Evolutionary conservation across 2,329 filamentous ascomycete species (phyloP).

Genomic region (Aureobasidium melanogenum): DNA sequence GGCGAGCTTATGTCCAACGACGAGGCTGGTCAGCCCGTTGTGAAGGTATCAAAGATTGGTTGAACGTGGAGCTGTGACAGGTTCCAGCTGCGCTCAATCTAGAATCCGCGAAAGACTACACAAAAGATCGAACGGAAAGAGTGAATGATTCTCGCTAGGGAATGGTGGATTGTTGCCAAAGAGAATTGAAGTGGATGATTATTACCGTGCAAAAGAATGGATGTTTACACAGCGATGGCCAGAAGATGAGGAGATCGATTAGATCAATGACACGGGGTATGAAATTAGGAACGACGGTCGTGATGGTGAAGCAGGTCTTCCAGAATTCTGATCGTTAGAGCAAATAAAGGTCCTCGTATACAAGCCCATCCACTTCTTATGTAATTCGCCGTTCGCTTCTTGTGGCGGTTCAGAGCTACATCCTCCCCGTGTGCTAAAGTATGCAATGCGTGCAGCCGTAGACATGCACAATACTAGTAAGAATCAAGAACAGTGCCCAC

Average conservation of each 20-base stretch:
- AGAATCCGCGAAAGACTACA: background rate
- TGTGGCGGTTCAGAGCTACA: too few relatives aligned
- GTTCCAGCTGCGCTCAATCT: background rate
- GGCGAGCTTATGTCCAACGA: too few relatives aligned
- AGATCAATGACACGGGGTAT: background rate
- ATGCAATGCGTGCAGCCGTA: too few relatives aligned
- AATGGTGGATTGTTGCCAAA: background rate
- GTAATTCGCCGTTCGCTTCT: background rate
- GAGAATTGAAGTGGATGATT: background rate
- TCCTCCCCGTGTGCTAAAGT: too few relatives aligned
- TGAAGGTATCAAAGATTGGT: background rate
- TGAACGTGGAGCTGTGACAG: background rate
- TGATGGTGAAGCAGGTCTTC: background rate
- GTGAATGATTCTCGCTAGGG: background rate
- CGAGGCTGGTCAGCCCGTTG: too few relatives aligned
- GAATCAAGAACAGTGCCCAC: too few relatives aligned
- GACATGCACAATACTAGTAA: too few relatives aligned
- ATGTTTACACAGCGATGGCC: background rate
- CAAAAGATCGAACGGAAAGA: background rate
- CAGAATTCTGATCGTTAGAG: background rate
- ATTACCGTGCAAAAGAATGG: background rate
- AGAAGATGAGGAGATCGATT: background rate
- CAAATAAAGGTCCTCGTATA: background rate
- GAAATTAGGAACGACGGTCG: background rate
- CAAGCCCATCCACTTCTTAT: background rate